Base-by-base conservation (phyloP, 2,329 filamentous ascomycete genomes). In the Fusarium acutatum region DNA sequence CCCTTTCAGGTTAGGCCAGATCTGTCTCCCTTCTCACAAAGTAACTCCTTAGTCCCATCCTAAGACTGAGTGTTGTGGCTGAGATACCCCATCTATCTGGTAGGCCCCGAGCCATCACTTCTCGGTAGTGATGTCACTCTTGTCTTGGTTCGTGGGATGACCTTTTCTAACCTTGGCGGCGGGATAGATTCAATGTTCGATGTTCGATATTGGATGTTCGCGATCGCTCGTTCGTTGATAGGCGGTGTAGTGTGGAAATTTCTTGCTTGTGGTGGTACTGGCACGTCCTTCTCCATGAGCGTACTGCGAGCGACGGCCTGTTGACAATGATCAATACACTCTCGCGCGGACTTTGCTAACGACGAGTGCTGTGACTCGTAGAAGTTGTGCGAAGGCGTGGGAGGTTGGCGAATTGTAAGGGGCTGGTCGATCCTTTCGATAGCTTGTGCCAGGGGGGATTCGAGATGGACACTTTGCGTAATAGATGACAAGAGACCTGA, bases 151-250 rank as follows among this genome's bases (percentile, higher is more conserved):
- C 9, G 44, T 15, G 14, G 26, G 6, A 17, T 12, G 6, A 4
- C 6, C 3, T 5, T n/a, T n/a, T 2, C 5, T 13, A 9, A 18
- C 26, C 14, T 32, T 15, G 13, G 22, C 3, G 20, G 20, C 10
- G 14, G 6, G 14, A 22, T 0, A 22, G 14, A 9, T n/a, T 8
- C 9, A 6, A 17, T 7, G 20, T 17, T 49, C 22, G 14, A 37
- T 10, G 10, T 37, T 37, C 18, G 18, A 18, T 37, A 18, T 37
- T 37, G 35, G 9, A 11, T 11, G 20, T 17, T 49, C 46, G 10
- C 20, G 13, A 49, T n/a, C 20, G 26, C 28, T 49, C 20, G 26
- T 17, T 49, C 22, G 22, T 17, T 30, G 44, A 2, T n/a, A n/a
- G 44, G 14, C 6, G 44, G 20, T 5, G 13, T 8, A 17, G 13